phyloP scores from a whole-genome alignment of 208 protist species.

The Leishmania aethiopica region DNA sequence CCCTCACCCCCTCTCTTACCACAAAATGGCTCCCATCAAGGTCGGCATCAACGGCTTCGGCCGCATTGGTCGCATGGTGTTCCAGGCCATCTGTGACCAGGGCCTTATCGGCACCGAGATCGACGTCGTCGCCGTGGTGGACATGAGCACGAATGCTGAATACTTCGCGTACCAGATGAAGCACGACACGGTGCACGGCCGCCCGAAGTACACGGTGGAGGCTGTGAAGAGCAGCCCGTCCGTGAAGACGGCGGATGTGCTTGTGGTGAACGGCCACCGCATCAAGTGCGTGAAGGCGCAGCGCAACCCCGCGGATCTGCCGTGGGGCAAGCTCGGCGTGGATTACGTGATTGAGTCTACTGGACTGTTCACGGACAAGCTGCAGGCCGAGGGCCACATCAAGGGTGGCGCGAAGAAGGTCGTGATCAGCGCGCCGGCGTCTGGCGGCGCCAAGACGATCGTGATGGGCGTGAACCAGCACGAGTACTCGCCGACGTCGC shows the following conservation, averaged over 20 bases:
- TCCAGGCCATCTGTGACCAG: conserved; percentile 87
- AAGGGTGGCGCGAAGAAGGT: conserved; percentile 98
- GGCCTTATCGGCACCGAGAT: conserved; percentile 74
- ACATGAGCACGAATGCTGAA: conserved; percentile 96
- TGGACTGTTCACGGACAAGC: conserved; percentile 96
- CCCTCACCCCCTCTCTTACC: not conserved
- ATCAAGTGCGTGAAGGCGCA: conserved; percentile 80
- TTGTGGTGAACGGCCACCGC: conserved; percentile 83
- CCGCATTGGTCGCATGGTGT: conserved; percentile 98
- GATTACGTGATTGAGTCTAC: conserved; percentile 99
- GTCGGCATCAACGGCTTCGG: conserved; percentile 99
- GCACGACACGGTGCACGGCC: conserved; percentile 98
- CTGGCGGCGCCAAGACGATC: conserved; percentile 96
- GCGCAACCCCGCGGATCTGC: conserved; percentile 94
- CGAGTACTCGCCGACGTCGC: conserved; percentile 81
- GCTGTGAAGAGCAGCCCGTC: conserved; percentile 72
- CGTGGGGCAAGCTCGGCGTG: conserved; percentile 93
- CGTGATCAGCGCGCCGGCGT: conserved; percentile 98
- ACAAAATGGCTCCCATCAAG: conserved; percentile 66
- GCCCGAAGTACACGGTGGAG: conserved; percentile 80
- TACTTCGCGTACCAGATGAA: conserved; percentile 98
- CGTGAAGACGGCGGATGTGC: conserved; percentile 68
- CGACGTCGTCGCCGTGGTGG: conserved; percentile 96
- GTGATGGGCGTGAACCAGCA: conserved; percentile 99
- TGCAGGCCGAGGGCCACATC: conserved; percentile 93